Evolutionary conservation across 805 yeast genomes (phyloP), one percentile per base, ranked within the genome.

Genomic region (Ogataea dorogensis): DNA sequence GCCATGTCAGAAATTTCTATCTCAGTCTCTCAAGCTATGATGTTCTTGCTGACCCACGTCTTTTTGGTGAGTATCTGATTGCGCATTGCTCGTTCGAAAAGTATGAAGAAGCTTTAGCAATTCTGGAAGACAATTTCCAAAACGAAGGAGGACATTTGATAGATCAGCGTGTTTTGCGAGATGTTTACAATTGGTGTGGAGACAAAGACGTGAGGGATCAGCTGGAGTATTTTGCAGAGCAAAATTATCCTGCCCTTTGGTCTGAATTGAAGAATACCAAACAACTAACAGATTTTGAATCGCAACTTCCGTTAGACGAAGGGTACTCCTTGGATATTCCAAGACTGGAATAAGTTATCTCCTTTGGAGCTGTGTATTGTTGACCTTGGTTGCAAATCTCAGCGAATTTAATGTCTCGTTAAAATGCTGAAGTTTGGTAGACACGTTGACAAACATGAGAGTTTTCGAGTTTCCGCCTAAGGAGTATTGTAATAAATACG

Each of bases 371-470:
- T 49, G 49, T 2, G 89, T 81, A 22, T 64, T 64, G 49, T 82
- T 81, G 2, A 84, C 93, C 46, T 84, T 87, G 4, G 86, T 76
- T 0, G 98, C 98, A 68, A 91, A 91, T 33, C 97, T 67, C 31
- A 93, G 67, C 0, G 96, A 86, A 53, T 86, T 87, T 20, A 89
- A 49, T 1, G 95, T 83, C 56, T 93, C 98, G 47, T 70, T 75
- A 25, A 79, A 67, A 56, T 86, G 84, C 11, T 61, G 61, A 8
- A 56, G 56, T 32, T 73, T 63, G 3, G 95, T 88, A 1, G 95
- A 83, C 1, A 89, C 70, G 50, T 87, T 89, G 11, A 88, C 96
- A 68, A 91, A 83, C 96, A 91, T 88, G 41, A 91, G 67, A 0
- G 96, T 87, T 59, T 91, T 93, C 2, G 96, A 85, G 38, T 77